Evolutionary conservation across 2,329 filamentous ascomycete species (phyloP).

Genomic region (Trichoderma semiorbis): DNA sequence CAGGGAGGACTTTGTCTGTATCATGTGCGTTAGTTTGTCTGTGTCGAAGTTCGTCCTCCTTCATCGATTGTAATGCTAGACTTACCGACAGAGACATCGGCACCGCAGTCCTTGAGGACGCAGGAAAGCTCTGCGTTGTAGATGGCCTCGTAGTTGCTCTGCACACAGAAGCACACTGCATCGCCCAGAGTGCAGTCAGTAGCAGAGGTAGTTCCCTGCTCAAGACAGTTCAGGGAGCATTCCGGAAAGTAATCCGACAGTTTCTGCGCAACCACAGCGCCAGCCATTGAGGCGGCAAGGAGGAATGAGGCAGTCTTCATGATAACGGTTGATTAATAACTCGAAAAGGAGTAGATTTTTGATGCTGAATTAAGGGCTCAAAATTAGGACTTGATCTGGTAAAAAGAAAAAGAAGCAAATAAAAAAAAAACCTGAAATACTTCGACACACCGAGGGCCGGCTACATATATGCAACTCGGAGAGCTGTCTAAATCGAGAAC

Average conservation of each 20-base stretch:
- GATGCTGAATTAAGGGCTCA: background rate
- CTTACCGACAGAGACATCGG: slow-evolving; percentile 28
- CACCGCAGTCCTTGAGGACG: slow-evolving; percentile 29
- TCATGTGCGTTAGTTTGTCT: background rate
- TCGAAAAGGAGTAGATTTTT: background rate
- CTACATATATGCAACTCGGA: background rate
- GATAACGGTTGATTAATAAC: background rate
- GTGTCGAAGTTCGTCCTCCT: too few species aligned
- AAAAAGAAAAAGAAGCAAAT: background rate
- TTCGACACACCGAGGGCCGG: background rate
- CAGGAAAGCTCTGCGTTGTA: slow-evolving; percentile 27
- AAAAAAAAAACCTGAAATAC: too few species aligned
- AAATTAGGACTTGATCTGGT: background rate
- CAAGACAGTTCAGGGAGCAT: slow-evolving; percentile 31
- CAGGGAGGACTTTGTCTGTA: slow-evolving; percentile 21
- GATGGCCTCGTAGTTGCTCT: slow-evolving; percentile 30
- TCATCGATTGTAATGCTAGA: background rate
- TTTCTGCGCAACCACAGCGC: slow-evolving; percentile 23
- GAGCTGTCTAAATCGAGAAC: background rate
- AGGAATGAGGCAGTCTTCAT: slow-evolving; percentile 20
- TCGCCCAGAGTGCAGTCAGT: slow-evolving; percentile 27
- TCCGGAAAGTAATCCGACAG: slow-evolving; percentile 27
- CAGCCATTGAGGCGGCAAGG: slow-evolving; percentile 22
- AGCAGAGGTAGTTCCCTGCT: slow-evolving; percentile 23
- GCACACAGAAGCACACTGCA: slow-evolving; percentile 26